These are phyloP conservation scores for Boechera stricta DNA, from an alignment of 345 rosid genomes.

Conservation along the genomic window DNA sequence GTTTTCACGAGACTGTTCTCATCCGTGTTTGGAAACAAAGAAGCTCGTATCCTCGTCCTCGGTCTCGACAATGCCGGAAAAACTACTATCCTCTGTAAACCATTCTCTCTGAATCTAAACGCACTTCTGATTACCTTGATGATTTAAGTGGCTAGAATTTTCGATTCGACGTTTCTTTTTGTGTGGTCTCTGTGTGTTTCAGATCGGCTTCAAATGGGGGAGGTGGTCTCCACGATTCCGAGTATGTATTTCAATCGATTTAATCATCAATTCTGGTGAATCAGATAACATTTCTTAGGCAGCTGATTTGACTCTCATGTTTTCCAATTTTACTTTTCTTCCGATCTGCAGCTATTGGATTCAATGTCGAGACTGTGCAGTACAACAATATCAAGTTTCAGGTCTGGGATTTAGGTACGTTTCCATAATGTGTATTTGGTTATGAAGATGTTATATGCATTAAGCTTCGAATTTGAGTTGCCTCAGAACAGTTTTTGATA, in stretches of 20 bases:
- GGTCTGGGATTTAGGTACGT: slow-evolving; percentile 78
- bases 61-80: slow-evolving; percentile 78
- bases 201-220: slow-evolving; percentile 72
- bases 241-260: slow-evolving; percentile 44
- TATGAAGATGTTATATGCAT: neutral
- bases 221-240: slow-evolving; percentile 63
- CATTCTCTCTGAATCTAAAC: neutral
- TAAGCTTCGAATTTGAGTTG: slow-evolving; percentile 9
- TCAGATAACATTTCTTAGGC: neutral
- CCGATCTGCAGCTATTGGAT: slow-evolving; percentile 76
- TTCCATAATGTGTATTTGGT: neutral
- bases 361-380: slow-evolving; percentile 89
- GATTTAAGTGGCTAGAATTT: neutral
- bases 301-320: neutral
- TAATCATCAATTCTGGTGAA: neutral
- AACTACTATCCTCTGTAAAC: slow-evolving; percentile 68
- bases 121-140: neutral
- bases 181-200: slow-evolving; percentile 17
- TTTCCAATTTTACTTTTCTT: slow-evolving; percentile 24
- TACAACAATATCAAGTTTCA: slow-evolving; percentile 90
- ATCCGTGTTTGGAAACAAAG: slow-evolving; percentile 55
- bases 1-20: slow-evolving; percentile 56
- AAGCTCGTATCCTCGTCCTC: slow-evolving; percentile 68
- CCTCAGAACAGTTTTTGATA: neutral
- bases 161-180: neutral